These are phyloP conservation scores for Knufia petricola DNA, from an alignment of 2,329 filamentous ascomycete species.

Conservation along the genomic window DNA sequence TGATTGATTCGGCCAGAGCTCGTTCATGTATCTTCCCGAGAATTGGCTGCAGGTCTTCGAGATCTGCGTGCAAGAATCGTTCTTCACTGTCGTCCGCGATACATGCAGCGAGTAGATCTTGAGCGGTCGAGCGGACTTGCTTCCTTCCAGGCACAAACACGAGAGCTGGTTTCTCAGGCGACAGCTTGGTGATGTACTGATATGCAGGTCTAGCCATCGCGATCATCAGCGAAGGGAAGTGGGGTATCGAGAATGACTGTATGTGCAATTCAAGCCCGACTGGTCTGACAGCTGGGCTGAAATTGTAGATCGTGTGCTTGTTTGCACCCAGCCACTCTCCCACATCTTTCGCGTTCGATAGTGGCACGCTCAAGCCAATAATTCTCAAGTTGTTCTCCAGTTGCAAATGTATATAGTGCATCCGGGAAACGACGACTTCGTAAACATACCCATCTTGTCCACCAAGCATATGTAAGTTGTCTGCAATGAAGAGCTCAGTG, in stretches of 20 bases:
- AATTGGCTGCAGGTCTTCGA: constrained; percentile 71
- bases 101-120: constrained; percentile 80
- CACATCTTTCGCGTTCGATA: constrained; percentile 86
- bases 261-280: constrained; percentile 88
- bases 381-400: constrained; percentile 78
- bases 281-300: constrained; percentile 82
- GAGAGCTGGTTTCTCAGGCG: constrained; percentile 78
- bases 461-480: constrained; percentile 88
- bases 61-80: constrained; percentile 77
- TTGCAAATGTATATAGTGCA: constrained; percentile 90
- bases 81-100: constrained; percentile 85
- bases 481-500: constrained; percentile 83
- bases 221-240: constrained; percentile 96
- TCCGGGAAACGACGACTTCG: constrained; percentile 92
- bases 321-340: constrained; percentile 97
- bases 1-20: constrained; percentile 76
- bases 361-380: constrained; percentile 78
- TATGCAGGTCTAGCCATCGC: constrained; percentile 96
- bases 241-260: constrained; percentile 89
- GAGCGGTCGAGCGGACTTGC: constrained; percentile 76
- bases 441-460: constrained; percentile 81
- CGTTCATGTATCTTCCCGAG: constrained; percentile 77
- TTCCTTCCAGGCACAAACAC: constrained; percentile 90
- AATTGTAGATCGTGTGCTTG: constrained; percentile 98
- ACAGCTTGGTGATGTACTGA: constrained; percentile 76